These are phyloP conservation scores for Rickenella mellea DNA, from an alignment of 768 basidiomycete genomes.

Conservation along the genomic window DNA sequence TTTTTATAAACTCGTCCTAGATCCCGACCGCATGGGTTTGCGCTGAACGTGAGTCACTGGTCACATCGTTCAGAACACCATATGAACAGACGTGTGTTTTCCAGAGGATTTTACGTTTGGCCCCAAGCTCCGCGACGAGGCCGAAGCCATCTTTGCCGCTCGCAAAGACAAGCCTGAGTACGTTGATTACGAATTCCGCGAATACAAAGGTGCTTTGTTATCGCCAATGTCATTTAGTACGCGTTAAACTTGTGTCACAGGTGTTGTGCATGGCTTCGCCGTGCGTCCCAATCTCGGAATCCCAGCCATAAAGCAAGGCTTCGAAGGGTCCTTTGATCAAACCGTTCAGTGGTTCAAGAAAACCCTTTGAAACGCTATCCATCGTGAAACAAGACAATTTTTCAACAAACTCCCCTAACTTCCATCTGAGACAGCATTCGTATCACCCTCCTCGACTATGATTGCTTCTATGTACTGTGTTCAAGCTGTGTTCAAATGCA, in stretches of 20 bases:
- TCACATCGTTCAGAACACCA: background rate
- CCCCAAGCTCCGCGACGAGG: constrained; percentile 15
- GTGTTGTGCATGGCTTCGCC: constrained; percentile 40
- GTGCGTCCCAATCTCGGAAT: constrained; percentile 33
- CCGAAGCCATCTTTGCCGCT: constrained; percentile 21
- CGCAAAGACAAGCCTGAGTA: constrained; percentile 18
- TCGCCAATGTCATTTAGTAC: background rate
- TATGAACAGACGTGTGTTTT: background rate
- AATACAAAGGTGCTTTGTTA: constrained; percentile 22
- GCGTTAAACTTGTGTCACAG: constrained; percentile 15
- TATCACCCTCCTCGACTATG: too few species aligned
- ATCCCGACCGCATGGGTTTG: constrained; percentile 24
- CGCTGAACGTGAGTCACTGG: constrained; percentile 23
- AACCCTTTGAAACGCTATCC: too few species aligned
- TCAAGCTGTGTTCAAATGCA: too few species aligned
- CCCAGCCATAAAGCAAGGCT: constrained; percentile 33
- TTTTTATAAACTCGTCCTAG: too few species aligned
- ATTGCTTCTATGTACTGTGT: too few species aligned
- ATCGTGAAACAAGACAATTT: too few species aligned
- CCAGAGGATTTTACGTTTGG: constrained; percentile 25
- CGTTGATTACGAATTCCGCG: constrained; percentile 25
- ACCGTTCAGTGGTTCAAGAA: constrained; percentile 32
- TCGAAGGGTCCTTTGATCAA: constrained; percentile 33
- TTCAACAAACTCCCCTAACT: too few species aligned
- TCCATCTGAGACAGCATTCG: too few species aligned